Evolutionary conservation across 345 rosid genomes (phyloP).

Genomic region (Pelargonium nanum): DNA sequence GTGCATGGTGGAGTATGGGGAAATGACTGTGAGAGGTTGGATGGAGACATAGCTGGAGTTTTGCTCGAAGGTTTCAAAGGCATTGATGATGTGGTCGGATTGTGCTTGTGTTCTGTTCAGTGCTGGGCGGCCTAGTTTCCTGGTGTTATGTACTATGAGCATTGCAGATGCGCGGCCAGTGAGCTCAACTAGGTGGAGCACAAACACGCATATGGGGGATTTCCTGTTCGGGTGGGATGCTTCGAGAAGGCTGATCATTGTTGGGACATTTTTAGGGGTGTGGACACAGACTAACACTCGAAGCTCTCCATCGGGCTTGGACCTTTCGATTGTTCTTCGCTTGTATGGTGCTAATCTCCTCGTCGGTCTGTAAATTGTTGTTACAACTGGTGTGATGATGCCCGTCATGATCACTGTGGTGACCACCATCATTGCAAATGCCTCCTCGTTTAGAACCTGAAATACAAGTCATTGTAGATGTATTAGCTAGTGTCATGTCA

Average conservation of each 20-base stretch:
- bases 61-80: conserved; percentile 79
- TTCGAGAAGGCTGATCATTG: conserved; percentile 78
- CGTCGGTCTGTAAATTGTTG: conserved; percentile 48
- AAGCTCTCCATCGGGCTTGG: conserved; percentile 60
- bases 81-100: conserved; percentile 80
- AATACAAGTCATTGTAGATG: not conserved
- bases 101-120: conserved; percentile 86
- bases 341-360: conserved; percentile 60
- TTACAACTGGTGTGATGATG: conserved; percentile 54
- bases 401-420: conserved; percentile 68
- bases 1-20: conserved; percentile 92
- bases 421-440: conserved; percentile 74
- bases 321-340: conserved; percentile 49
- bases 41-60: conserved; percentile 44
- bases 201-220: conserved; percentile 66
- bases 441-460: conserved; percentile 69
- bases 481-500: not conserved
- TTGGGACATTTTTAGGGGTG: conserved; percentile 82
- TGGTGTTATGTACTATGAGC: conserved; percentile 77
- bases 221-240: conserved; percentile 69
- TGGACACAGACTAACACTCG: conserved; percentile 62
- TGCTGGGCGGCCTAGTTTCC: conserved; percentile 59
- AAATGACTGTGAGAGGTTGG: conserved; percentile 83
- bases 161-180: conserved; percentile 94
- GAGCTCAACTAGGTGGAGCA: conserved; percentile 90